Percentiles rank a stretch among this genome's conserved stretches.
These are phyloP conservation scores for Helenozyma rhizophorensis DNA, from an alignment of 805 yeast genomes.

Conservation along the genomic window DNA sequence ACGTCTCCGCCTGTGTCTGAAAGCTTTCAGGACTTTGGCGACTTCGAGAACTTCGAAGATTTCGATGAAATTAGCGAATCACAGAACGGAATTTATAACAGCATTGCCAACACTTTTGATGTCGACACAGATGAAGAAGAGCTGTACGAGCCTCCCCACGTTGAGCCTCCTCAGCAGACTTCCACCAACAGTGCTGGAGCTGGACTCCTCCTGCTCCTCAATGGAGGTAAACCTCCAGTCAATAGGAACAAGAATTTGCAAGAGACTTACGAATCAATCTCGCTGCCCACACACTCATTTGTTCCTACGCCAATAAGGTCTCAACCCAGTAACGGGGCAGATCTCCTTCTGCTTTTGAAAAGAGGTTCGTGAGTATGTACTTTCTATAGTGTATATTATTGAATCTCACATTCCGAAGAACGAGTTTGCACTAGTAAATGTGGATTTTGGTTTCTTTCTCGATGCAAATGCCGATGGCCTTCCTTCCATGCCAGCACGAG, in stretches of 20 bases:
- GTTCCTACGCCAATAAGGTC: constrained; percentile 5
- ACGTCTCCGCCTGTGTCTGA: too few species aligned
- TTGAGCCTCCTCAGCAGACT: neutral
- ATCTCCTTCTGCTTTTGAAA: constrained; percentile 17
- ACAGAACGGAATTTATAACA: constrained; percentile 19
- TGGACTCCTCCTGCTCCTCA: constrained; percentile 9
- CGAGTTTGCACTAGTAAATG: constrained; percentile 1
- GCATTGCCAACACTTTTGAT: constrained; percentile 22
- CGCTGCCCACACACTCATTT: constrained; percentile 9
- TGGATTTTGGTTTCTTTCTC: neutral
- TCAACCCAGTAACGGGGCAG: constrained; percentile 9
- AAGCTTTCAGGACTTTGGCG: constrained; percentile 30
- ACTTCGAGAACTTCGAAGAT: constrained; percentile 27
- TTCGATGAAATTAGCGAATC: constrained; percentile 19
- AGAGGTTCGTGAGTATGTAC: constrained; percentile 2
- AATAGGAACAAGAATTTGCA: constrained; percentile 5
- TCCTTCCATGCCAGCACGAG: too few species aligned
- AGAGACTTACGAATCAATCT: constrained; percentile 11
- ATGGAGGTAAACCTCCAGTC: constrained; percentile 9
- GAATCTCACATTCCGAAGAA: constrained; percentile 5
- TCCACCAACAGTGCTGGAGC: constrained; percentile 8
- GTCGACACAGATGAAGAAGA: constrained; percentile 36
- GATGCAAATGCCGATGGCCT: too few species aligned
- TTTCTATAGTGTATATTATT: too few species aligned
- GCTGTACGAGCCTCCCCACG: constrained; percentile 3